Evolutionary conservation across 768 basidiomycete genomes (phyloP), one percentile per base, ranked within the genome.

Genomic region (Lentinula edodes): DNA sequence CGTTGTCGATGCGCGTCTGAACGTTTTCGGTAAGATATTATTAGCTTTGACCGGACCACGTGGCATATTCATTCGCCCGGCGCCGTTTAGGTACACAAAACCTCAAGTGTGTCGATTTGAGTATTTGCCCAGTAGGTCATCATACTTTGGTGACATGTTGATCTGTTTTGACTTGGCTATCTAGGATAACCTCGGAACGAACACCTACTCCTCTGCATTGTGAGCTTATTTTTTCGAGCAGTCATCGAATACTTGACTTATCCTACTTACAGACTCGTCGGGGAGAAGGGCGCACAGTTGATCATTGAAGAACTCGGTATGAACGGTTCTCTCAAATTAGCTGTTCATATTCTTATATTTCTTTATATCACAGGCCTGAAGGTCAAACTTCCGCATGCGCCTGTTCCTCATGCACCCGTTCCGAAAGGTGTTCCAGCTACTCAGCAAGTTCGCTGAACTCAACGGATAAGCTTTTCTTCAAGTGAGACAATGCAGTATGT

Each of bases 161-260:
- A 20, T 34, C n/a, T n/a, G 34, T 28, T 35, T 56, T 64, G 52
- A 63, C 45, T 46, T 38, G 50, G 62, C 52, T 36, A 63, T 58
- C n/a, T 59, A 85, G 84, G 86, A 87, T 66, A 89, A 89, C 72
- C 72, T 88, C 65, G 86, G 86, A 62, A 87, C 87, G 46, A 87
- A 87, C 77, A 88, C 86, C 5, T 88, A 88, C 74, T 88, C 86
- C 36, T 85, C 86, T 60, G 88, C 87, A 15, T 72, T 89, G 64
- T 70, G 46, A 16, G 63, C 62, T 13, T 23, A 12, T 20, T 20
- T 7, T 12, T 34, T 41, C 6, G 16, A 2, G 38, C 18, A 20
- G 5, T 6, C 9, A 18, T 7, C 50, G 20, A 45, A 15, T 8
- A 7, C 28, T 45, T 28, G 3, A 16, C 20, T 48, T 20, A 42